phyloP scores from a whole-genome alignment of 257 asterid genomes.

The Capsicum pubescens region DNA sequence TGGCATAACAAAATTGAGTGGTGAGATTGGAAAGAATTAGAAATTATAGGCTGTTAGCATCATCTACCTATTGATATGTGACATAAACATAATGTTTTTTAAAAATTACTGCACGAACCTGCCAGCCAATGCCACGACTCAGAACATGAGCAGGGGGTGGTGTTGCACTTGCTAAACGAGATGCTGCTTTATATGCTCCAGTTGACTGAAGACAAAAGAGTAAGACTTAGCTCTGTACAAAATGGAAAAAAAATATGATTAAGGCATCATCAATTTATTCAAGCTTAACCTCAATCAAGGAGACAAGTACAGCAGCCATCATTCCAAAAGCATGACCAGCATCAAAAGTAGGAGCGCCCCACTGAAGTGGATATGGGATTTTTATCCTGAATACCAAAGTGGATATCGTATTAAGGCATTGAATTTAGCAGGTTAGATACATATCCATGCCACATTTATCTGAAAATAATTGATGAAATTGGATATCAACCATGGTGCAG shows the following conservation, averaged over 20 bases:
- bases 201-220: slow-evolving; percentile 68
- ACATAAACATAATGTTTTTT: slow-evolving; percentile 9
- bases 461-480: not conserved
- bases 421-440: not conserved
- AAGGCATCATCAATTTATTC: not conserved
- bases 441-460: slow-evolving; percentile 1
- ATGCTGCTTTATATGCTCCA: slow-evolving; percentile 94
- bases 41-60: not conserved
- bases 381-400: slow-evolving; percentile 64
- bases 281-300: slow-evolving; percentile 80
- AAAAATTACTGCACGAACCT: slow-evolving; percentile 52
- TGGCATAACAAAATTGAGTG: not conserved
- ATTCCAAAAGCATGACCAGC: slow-evolving; percentile 99
- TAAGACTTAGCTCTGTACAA: not conserved
- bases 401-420: not conserved
- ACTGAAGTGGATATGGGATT: slow-evolving; percentile 93
- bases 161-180: slow-evolving; percentile 97
- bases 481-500: slow-evolving; percentile 85
- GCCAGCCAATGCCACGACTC: slow-evolving; percentile 99
- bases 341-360: slow-evolving; percentile 98
- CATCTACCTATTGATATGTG: not conserved
- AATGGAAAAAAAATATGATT: not conserved
- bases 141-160: slow-evolving; percentile 99
- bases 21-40: slow-evolving; percentile 10
- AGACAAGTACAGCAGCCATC: slow-evolving; percentile 95